Evolutionary conservation across 2,329 filamentous ascomycete genomes (phyloP), one percentile per base, ranked within the genome.

Genomic region (Colletotrichum eleusines): DNA sequence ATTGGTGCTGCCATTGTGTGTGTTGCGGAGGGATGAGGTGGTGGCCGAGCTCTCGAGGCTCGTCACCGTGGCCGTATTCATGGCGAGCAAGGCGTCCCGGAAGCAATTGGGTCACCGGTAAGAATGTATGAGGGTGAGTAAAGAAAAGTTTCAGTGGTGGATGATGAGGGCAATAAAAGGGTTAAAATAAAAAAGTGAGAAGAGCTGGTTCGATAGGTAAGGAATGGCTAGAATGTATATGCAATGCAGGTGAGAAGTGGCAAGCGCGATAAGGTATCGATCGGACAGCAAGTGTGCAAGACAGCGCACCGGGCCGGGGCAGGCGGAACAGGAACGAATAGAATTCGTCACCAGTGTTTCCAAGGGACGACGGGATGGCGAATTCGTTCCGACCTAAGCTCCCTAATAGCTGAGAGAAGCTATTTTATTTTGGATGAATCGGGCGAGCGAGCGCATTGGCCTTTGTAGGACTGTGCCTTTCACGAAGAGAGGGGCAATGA

Each of bases 21-120:
- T 60, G 57, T 63, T 66, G 48, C 63, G 68, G 8, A 66, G 71
- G 38, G 71, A 63, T 9, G 68, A 44, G n/a, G 31, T 60, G 42
- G 64, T 53, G 40, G 38, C 67, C 40, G 69, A 68, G 63, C 62
- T 73, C 69, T 72, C 69, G 50, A 73, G 42, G 72, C 65, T 71
- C 57, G 80, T 81, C 55, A 79, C 74, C 61, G 82, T 84, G 61
- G 81, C 79, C 72, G 82, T 82, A 70, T 82, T 82, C 83, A 84
- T 84, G 63, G 60, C 71, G 48, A 66, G 66, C 54, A 42, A 31
- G 16, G 18, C 66, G 65, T 65, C 38, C 33, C 26, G 23, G 26
- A 38, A 54, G 59, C 63, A 63, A 73, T 72, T 69, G 48, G 26
- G 28, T 20, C 38, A 44, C 16, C 18, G 35, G 46, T 6, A 38